phyloP scores from a whole-genome alignment of 345 rosid species.

The Anacardium occidentale region DNA sequence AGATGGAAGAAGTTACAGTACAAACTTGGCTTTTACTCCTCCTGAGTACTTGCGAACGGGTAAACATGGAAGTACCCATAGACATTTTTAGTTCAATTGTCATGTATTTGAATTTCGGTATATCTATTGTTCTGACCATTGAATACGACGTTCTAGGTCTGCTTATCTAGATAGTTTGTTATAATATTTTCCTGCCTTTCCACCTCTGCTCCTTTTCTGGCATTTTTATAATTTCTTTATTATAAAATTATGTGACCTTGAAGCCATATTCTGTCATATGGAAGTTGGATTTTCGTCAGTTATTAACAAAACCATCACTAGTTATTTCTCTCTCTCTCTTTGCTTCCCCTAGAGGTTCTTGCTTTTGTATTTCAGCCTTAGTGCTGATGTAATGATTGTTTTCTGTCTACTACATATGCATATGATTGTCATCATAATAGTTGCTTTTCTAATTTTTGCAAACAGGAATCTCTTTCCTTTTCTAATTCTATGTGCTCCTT shows the following conservation, averaged over 20 bases:
- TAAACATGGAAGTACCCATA: slow-evolving; percentile 20
- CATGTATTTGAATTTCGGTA: background rate
- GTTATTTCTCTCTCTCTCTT: background rate
- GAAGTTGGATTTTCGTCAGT: background rate
- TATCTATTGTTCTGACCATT: background rate
- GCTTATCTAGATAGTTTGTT: background rate
- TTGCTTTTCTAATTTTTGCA: background rate
- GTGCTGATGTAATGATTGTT: background rate
- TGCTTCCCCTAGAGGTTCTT: background rate
- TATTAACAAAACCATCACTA: background rate
- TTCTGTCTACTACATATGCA: slow-evolving; percentile 1
- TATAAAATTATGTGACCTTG: background rate
- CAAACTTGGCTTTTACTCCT: slow-evolving; percentile 89
- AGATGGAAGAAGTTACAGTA: slow-evolving; percentile 87
- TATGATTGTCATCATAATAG: slow-evolving; percentile 7
- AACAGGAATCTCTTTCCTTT: background rate
- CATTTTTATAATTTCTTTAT: background rate
- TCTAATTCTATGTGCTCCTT: background rate
- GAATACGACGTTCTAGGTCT: background rate
- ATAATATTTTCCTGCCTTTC: background rate
- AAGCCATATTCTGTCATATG: background rate
- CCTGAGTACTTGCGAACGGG: slow-evolving; percentile 92
- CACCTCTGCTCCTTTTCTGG: background rate
- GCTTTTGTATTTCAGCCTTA: background rate
- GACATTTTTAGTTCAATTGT: background rate